Conservation (phyloP, 163 green algal species). For the Botryococcus braunii region DNA sequence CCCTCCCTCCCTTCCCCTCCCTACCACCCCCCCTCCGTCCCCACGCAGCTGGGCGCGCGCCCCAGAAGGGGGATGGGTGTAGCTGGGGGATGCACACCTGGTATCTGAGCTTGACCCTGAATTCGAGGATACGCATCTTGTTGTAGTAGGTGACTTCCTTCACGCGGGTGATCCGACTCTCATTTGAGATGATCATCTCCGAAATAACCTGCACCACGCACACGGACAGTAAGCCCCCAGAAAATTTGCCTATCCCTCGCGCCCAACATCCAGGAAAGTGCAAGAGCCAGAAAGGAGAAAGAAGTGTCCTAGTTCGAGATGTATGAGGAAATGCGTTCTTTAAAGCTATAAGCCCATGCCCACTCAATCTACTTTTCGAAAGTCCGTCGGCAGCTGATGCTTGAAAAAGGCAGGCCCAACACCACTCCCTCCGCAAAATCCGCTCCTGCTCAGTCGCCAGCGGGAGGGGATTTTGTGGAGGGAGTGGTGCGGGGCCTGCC, state of each 20-base stretch:
- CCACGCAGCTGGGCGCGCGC: not conserved
- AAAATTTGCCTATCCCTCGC: not conserved
- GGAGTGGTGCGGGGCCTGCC: too few species aligned
- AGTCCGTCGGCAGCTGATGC: too few species aligned
- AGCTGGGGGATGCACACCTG: not conserved
- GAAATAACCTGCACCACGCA: constrained; percentile 13
- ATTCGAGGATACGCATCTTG: constrained; percentile 1
- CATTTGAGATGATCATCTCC: constrained; percentile 24
- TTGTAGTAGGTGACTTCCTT: constrained; percentile 9
- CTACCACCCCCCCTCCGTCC: too few species aligned
- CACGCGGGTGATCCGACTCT: constrained; percentile 8
- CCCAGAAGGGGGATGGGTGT: not conserved
- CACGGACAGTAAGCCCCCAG: not conserved
- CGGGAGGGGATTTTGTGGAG: too few species aligned
- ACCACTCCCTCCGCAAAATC: too few species aligned
- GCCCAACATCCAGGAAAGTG: not conserved
- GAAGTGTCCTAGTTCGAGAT: not conserved
- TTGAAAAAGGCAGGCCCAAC: too few species aligned
- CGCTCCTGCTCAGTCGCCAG: too few species aligned
- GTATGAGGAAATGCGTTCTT: not conserved
- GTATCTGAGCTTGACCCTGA: constrained; percentile 2
- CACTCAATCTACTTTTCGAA: too few species aligned
- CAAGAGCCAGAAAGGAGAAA: not conserved
- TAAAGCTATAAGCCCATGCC: constrained; percentile 2
- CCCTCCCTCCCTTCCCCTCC: too few species aligned